phyloP scores from a whole-genome alignment of 208 protist species.

The Leishmania aethiopica region DNA sequence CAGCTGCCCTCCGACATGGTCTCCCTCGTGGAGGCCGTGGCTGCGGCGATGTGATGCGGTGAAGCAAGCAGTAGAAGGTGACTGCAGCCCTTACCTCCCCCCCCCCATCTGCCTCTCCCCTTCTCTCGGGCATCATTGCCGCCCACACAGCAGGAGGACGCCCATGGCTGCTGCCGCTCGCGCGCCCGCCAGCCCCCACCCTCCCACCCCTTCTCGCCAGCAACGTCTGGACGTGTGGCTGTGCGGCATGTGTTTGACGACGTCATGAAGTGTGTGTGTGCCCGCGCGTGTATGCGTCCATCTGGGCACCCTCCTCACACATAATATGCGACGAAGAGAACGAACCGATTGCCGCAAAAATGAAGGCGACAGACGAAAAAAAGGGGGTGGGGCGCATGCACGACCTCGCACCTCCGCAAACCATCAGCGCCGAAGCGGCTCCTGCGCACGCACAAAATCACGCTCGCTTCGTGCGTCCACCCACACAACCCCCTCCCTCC shows the following conservation, averaged over 20 bases:
- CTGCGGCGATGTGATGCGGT: conserved; percentile 8
- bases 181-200: background rate
- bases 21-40: conserved; percentile 64
- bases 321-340: background rate
- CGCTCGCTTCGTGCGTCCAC: background rate
- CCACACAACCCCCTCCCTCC: background rate
- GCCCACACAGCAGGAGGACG: background rate
- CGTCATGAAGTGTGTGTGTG: background rate
- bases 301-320: background rate
- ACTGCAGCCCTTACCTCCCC: background rate
- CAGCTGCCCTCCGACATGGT: conserved; percentile 74
- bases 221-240: background rate
- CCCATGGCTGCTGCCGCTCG: background rate
- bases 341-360: background rate
- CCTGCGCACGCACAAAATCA: background rate
- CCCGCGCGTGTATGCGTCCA: too few species aligned
- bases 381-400: background rate
- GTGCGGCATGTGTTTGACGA: background rate
- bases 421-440: background rate
- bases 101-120: conserved; percentile 5
- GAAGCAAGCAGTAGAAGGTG: conserved; percentile 13
- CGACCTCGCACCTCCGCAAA: background rate
- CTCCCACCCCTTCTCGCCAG: background rate
- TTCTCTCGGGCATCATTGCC: background rate
- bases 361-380: background rate